These are phyloP conservation scores for Thermoascus crustaceus DNA, from an alignment of 2,329 filamentous ascomycete species.

Conservation along the genomic window DNA sequence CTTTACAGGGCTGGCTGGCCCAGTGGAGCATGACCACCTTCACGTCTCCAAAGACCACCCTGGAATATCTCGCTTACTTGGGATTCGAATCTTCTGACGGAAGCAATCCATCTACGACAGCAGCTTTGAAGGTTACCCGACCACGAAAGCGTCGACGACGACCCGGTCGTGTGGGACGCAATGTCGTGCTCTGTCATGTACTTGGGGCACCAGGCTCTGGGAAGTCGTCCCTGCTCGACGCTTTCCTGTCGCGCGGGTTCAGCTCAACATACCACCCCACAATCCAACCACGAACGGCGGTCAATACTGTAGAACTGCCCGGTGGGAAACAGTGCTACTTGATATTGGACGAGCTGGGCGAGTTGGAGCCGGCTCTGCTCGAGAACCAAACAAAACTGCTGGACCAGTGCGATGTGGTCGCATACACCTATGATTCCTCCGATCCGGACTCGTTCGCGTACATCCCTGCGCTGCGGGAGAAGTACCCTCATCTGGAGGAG, in stretches of 20 bases:
- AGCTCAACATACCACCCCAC: slow-evolving; percentile 79
- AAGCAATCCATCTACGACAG: slow-evolving; percentile 66
- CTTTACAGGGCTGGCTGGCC: slow-evolving; percentile 92
- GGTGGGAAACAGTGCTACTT: slow-evolving; percentile 96
- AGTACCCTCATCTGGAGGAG: slow-evolving; percentile 76
- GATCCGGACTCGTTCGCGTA: slow-evolving; percentile 94
- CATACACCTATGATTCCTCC: slow-evolving; percentile 93
- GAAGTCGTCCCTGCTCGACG: slow-evolving; percentile 83
- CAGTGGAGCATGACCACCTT: slow-evolving; percentile 99
- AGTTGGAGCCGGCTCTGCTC: slow-evolving; percentile 87
- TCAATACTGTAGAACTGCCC: slow-evolving; percentile 92
- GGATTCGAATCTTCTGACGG: slow-evolving; percentile 76
- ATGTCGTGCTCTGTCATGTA: slow-evolving; percentile 90
- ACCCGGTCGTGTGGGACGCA: slow-evolving; percentile 80
- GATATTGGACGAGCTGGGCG: slow-evolving; percentile 88
- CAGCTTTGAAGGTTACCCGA: slow-evolving; percentile 87
- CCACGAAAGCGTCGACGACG: slow-evolving; percentile 75
- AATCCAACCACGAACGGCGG: slow-evolving; percentile 85
- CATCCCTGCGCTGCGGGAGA: slow-evolving; percentile 70
- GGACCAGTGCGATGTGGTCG: slow-evolving; percentile 86
- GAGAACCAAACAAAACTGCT: slow-evolving; percentile 79
- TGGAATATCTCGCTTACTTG: slow-evolving; percentile 92
- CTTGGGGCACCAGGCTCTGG: slow-evolving; percentile 77
- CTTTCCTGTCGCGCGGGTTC: slow-evolving; percentile 85
- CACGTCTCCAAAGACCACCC: slow-evolving; percentile 84